phyloP scores from a whole-genome alignment of 176 grass and related monocot species.

The Areca catechu region DNA sequence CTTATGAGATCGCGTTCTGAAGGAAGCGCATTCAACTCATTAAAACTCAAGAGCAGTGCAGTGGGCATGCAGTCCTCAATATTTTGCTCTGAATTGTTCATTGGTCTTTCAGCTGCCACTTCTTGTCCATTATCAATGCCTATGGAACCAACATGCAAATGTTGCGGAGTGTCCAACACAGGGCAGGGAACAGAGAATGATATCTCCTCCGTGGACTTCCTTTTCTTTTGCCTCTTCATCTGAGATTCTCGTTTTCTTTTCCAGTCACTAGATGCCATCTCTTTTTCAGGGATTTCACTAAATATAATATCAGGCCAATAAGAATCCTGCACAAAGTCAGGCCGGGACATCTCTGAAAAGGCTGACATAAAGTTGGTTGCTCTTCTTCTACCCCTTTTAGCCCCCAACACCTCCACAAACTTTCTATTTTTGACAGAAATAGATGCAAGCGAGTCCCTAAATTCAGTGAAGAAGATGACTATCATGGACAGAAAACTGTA shows the following conservation, averaged over 20 bases:
- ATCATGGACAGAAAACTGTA: slow-evolving; percentile 27
- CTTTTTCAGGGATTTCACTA: slow-evolving; percentile 48
- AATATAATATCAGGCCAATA: slow-evolving; percentile 94
- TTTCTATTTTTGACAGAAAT: slow-evolving; percentile 18
- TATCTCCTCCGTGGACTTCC: slow-evolving; percentile 2
- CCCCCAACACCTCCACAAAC: slow-evolving; percentile 23
- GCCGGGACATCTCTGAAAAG: slow-evolving; percentile 37
- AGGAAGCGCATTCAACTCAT: slow-evolving; percentile 35
- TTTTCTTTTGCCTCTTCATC: slow-evolving; percentile 27
- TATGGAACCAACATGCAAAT: slow-evolving; percentile 4
- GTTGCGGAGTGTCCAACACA: neutral
- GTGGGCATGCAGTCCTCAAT: slow-evolving; percentile 20
- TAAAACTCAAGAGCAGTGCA: slow-evolving; percentile 37
- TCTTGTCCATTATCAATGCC: slow-evolving; percentile 2
- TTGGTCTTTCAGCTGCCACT: slow-evolving; percentile 14
- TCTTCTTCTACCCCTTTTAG: slow-evolving; percentile 33
- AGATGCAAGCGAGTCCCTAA: slow-evolving; percentile 34
- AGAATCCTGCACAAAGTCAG: slow-evolving; percentile 70
- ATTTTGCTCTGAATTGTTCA: slow-evolving; percentile 16
- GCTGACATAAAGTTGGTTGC: slow-evolving; percentile 20
- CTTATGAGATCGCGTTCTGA: slow-evolving; percentile 43
- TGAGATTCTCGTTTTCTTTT: slow-evolving; percentile 45
- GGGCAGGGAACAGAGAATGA: slow-evolving; percentile 1
- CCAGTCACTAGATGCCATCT: slow-evolving; percentile 24
- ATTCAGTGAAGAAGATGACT: slow-evolving; percentile 66